Evolutionary conservation across 495 filamentous ascomycete species (phyloP), one percentile per base, ranked within the genome.

Genomic region (Aspergillus ellipticus): DNA sequence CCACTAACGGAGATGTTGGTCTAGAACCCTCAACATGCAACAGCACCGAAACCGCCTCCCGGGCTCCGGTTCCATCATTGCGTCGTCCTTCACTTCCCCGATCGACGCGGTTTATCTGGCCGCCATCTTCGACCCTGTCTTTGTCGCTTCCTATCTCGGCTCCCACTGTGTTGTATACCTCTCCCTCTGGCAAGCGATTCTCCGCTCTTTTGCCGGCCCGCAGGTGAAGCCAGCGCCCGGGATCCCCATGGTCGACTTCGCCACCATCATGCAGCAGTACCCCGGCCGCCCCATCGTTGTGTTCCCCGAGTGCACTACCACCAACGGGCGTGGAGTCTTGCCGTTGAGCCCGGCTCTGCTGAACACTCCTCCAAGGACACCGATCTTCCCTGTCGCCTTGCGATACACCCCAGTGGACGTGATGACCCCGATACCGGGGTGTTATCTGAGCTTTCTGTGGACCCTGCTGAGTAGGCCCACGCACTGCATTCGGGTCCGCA

Each of bases 51-150:
- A 79, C 33, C 80, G 88, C 15, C 81, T 97, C 1, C 95, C 94
- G 0, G 82, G 85, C 50, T 83, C 86, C 6, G 80, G 84, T 2
- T 85, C 84, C 26, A 75, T 99, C 54, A 95, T 99, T 61, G 92
- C 92, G 41, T 88, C 87, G 46, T 92, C 89, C 47, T 92, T 89
- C 66, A 97, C 91, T 26, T 93, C 88, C 0, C 94, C 94, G 2
- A 83, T 99, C 65, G 94, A 99, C 67, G 87, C 89, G 4, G 74
- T 99, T 31, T 97, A 97, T 69, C 84, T 99, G n/a, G 90, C 93
- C 43, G 91, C 91, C 28, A 90, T 98, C 63, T 98, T 97, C 74
- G 90, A 96, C 70, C 92, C 92, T 17, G 79, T 99, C 68, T 97
- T 99, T 74, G 93, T 90, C 31, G 79, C 85, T 16, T 87, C 83